Evolutionary conservation across 306 rosid species (phyloP).

Genomic region (Sphenostylis stenocarpa): DNA sequence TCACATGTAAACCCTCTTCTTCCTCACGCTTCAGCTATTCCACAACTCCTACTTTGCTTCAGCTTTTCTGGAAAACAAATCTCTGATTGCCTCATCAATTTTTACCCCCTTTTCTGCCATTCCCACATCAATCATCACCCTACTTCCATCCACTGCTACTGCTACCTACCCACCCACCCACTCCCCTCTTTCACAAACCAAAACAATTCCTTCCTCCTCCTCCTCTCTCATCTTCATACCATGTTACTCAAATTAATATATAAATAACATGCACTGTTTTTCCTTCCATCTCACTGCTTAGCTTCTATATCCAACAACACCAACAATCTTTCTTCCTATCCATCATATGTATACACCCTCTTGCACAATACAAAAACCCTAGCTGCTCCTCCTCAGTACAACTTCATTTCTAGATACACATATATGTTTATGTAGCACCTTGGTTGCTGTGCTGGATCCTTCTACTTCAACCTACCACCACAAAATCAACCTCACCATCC

Average conservation of each 20-base stretch:
- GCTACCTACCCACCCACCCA: neutral
- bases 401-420: neutral
- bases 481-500: neutral
- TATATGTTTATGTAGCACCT: neutral
- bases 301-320: neutral
- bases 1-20: neutral
- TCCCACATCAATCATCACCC: too few species aligned
- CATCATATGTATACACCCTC: neutral
- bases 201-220: neutral
- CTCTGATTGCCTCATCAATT: neutral
- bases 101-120: neutral
- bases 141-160: neutral
- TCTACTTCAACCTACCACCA: neutral
- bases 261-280: neutral
- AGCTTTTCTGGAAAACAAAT: constrained; percentile 28
- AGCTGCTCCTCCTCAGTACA: neutral
- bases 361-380: neutral
- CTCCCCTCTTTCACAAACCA: neutral
- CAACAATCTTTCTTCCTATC: neutral
- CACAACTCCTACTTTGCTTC: constrained; percentile 39
- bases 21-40: neutral
- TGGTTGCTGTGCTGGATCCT: neutral
- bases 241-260: neutral
- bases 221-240: neutral
- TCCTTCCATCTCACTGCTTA: neutral